Conservation (phyloP, 495 filamentous ascomycete species). For the Aspergillus nidulans region DNA sequence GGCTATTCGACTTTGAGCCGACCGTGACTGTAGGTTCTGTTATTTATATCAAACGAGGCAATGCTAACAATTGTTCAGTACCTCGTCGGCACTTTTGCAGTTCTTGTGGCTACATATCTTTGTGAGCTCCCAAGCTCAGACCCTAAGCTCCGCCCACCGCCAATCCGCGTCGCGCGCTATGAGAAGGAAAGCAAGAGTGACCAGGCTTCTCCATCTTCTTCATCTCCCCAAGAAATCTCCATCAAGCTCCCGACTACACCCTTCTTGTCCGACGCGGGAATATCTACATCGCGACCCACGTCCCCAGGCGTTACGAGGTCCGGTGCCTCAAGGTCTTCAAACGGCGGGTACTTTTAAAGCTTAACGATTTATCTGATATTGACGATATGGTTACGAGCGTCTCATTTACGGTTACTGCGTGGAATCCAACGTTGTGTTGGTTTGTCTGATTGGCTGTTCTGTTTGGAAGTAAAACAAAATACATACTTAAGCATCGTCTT, state of each 20-base stretch:
- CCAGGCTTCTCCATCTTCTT: conserved; percentile 43
- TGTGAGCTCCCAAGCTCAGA: conserved; percentile 56
- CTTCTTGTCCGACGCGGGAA: conserved; percentile 46
- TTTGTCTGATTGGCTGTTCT: neutral
- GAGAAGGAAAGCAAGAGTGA: conserved; percentile 58
- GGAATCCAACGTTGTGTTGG: conserved; percentile 10
- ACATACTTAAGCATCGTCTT: conserved; percentile 7
- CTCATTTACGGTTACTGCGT: conserved; percentile 3
- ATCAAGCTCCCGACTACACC: conserved; percentile 49
- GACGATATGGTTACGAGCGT: conserved; percentile 14
- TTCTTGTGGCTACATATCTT: conserved; percentile 76
- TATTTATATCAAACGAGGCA: neutral
- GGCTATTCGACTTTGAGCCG: conserved; percentile 75
- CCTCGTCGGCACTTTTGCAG: conserved; percentile 68
- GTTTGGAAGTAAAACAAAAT: conserved; percentile 15
- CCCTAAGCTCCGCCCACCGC: conserved; percentile 55
- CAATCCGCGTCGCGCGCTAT: conserved; percentile 69
- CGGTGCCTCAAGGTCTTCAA: conserved; percentile 31
- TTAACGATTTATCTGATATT: conserved; percentile 19
- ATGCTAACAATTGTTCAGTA: conserved; percentile 55
- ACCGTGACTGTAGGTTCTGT: conserved; percentile 60
- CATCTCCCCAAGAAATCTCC: conserved; percentile 44
- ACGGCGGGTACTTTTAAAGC: conserved; percentile 33
- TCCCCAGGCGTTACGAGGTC: conserved; percentile 58
- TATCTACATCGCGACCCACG: conserved; percentile 62